Base-by-base conservation (phyloP, 208 protist genomes). In the Lotmaria passim region DNA sequence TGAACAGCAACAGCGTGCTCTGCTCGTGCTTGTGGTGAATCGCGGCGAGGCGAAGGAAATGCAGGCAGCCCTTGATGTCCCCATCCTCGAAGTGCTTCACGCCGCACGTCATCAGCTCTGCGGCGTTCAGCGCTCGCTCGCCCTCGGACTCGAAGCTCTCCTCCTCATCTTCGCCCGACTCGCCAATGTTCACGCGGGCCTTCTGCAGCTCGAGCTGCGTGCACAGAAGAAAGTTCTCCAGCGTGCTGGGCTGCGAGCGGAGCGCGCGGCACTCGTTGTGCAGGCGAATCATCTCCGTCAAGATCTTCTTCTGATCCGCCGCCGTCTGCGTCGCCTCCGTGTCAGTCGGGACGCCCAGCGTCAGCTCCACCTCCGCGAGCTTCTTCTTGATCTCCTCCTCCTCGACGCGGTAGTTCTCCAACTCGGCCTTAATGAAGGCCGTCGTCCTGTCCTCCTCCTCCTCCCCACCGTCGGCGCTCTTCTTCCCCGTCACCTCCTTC, bases 11-110 rank as follows among this genome's bases (percentile, higher is more conserved):
- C 33, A 94, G 64, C 21, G 83, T 88, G 58, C 89, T 93, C 68
- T 93, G 82, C 34, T 92, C 82, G 66, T 93, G 81, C 47, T 91
- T 84, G 80, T 97, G 90, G 72, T 94, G 88, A 65, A 97, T 86
- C 10, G 93, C 88, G 23, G 93, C 90, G 52, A 97, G 81, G 56
- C 93, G 93, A 36, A 97, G 81, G 57, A 93, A 94, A 73, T 95
- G 93, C 44, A 97, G 58, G 21, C 79, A 81, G 38, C 52, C 43
- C 56, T 84, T 78, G 19, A 93, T 79, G 62, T 97, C 78, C 55
- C 88, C 74, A 28, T 81, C 67, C 59, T 93, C 75, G 64, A 94
- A 82, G 51, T 81, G 74, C 64, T 79, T 63, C 33, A 97, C 67
- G 36, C 88, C 93, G 15, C 52, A 71, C 23, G 82, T 64, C 79